These are phyloP conservation scores for Tanacetum coccineum DNA, from an alignment of 129 eudicot species.

Conservation along the genomic window DNA sequence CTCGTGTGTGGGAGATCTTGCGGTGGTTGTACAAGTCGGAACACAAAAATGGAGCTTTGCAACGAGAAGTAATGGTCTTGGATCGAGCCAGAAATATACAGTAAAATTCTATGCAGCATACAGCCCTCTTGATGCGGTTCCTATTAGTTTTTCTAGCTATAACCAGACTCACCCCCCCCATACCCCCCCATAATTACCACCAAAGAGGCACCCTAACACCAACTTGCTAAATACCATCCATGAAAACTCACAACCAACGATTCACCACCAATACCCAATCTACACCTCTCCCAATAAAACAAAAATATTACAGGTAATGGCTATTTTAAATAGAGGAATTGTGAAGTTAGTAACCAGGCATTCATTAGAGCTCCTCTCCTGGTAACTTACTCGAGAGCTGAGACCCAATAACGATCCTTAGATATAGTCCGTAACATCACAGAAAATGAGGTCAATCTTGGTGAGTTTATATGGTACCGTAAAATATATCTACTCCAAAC, in stretches of 20 bases:
- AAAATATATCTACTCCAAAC: slow-evolving; percentile 39
- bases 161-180: slow-evolving; percentile 35
- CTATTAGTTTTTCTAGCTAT: slow-evolving; percentile 25
- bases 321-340: slow-evolving; percentile 31
- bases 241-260: no score
- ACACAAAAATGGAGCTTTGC: slow-evolving; percentile 24
- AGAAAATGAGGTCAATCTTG: no score
- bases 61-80: slow-evolving; percentile 30
- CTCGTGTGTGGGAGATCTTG: slow-evolving; percentile 39
- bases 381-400: slow-evolving; percentile 32
- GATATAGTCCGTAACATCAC: no score
- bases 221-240: no score
- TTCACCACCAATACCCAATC: no score
- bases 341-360: slow-evolving; percentile 36
- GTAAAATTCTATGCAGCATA: no score
- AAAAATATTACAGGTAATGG: no score
- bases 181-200: no score
- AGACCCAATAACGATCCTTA: background rate
- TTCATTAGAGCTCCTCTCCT: slow-evolving; percentile 31
- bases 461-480: slow-evolving; percentile 25
- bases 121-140: background rate
- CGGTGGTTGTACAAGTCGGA: slow-evolving; percentile 25
- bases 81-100: slow-evolving; percentile 18
- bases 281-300: no score
- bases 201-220: no score